Evolutionary conservation across 306 rosid species (phyloP).

Genomic region (Cyamopsis tetragonoloba): DNA sequence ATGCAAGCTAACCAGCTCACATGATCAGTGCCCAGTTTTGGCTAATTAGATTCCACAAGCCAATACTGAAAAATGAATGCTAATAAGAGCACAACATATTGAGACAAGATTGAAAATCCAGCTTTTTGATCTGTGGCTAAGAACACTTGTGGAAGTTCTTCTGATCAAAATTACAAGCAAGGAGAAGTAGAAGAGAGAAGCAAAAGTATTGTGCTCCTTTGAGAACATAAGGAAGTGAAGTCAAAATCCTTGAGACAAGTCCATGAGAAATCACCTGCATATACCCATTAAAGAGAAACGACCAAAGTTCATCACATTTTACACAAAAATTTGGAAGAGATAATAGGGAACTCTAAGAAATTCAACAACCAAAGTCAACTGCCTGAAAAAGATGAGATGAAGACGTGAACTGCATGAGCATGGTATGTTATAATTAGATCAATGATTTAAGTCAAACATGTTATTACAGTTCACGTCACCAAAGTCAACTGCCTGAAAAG

Average conservation of each 20-base stretch:
- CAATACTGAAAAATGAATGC: conserved; percentile 33
- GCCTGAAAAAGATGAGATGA: too few relatives aligned
- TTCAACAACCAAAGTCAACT: too few relatives aligned
- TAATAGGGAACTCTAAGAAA: too few relatives aligned
- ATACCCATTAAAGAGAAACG: too few relatives aligned
- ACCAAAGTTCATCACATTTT: too few relatives aligned
- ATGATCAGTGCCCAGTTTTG: not conserved
- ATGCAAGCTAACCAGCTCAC: conserved; percentile 25
- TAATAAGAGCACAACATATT: conserved; percentile 33
- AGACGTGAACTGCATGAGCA: too few relatives aligned
- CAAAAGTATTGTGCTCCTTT: conserved; percentile 32
- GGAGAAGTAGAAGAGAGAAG: conserved; percentile 17
- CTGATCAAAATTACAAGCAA: conserved; percentile 13
- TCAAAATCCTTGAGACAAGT: conserved; percentile 17
- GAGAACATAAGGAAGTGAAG: conserved; percentile 34
- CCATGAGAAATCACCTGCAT: too few relatives aligned
- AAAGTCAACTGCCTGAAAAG: too few relatives aligned
- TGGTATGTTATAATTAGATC: too few relatives aligned
- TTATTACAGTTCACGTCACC: too few relatives aligned
- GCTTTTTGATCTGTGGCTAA: conserved; percentile 4
- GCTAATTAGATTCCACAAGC: conserved; percentile 31
- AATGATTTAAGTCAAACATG: too few relatives aligned
- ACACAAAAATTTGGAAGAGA: too few relatives aligned
- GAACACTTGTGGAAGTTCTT: not conserved
- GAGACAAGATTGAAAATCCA: conserved; percentile 24